phyloP scores from a whole-genome alignment of 1,284 basidiomycete genomes.

The Malassezia obtusa region DNA sequence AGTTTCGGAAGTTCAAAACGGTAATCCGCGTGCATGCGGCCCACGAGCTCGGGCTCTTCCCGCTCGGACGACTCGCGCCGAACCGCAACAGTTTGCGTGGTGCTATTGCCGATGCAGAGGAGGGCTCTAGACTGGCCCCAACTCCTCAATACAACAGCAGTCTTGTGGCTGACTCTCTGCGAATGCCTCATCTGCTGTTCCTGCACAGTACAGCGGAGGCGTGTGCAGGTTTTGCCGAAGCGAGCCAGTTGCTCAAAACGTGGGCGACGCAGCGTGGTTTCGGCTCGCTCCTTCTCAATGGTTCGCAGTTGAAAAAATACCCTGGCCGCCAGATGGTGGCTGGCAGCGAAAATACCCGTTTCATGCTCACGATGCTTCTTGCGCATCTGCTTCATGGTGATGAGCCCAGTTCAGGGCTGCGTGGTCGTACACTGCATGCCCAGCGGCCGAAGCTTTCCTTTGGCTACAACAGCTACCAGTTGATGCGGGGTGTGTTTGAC shows the following conservation, averaged over 20 bases:
- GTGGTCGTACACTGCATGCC: slow-evolving; percentile 52
- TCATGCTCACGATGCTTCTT: slow-evolving; percentile 52
- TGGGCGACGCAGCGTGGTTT: slow-evolving; percentile 86
- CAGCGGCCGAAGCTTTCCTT: slow-evolving; percentile 53
- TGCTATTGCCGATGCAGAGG: slow-evolving; percentile 1
- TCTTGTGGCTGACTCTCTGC: slow-evolving; percentile 60
- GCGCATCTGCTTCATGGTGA: slow-evolving; percentile 46
- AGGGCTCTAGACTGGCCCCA: slow-evolving; percentile 21
- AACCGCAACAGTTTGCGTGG: slow-evolving; percentile 52
- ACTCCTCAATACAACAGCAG: slow-evolving; percentile 73
- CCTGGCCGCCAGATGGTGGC: slow-evolving; percentile 24
- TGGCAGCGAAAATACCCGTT: slow-evolving; percentile 55
- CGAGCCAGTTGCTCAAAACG: slow-evolving; percentile 67
- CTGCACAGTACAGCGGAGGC: slow-evolving; percentile 60
- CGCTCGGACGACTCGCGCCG: slow-evolving; percentile 61
- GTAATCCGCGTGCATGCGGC: slow-evolving; percentile 66
- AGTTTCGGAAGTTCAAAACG: slow-evolving; percentile 62
- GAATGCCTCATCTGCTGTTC: slow-evolving; percentile 61
- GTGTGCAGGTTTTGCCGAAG: slow-evolving; percentile 63
- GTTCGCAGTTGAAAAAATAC: slow-evolving; percentile 11
- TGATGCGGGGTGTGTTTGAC: slow-evolving; percentile 70
- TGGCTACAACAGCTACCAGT: slow-evolving; percentile 73
- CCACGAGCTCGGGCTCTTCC: slow-evolving; percentile 58
- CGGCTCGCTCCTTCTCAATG: slow-evolving; percentile 49
- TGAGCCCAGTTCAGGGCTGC: slow-evolving; percentile 40